Evolutionary conservation across 1,284 basidiomycete species (phyloP), one percentile per base, ranked within the genome.

Genomic region (Naganishia cerealis): DNA sequence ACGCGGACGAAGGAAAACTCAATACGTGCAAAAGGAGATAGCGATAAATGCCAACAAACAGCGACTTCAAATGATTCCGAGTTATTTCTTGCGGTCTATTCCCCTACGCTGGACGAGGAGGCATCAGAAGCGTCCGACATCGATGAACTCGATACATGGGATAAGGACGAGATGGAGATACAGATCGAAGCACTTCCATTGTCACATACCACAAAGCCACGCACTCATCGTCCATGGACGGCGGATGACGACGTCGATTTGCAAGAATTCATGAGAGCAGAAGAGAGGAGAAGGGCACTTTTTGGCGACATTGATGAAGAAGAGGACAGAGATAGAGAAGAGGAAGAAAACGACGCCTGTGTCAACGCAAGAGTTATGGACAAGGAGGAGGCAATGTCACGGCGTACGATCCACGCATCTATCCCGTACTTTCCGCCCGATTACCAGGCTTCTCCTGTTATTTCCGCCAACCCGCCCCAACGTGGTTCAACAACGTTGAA

Each of bases 201-300:
- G 16, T 63, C 61, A 12, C 50, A 63, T 33, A 54, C 39, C 13
- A 50, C 50, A 1, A 54, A 40, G 10, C 38, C 61, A 53, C 36
- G 61, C 4, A 13, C 39, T n/a, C 50, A 53, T 16, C 50, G 61
- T 29, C 61, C 61, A 50, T 68, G 67, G 67, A 62, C 67, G 2
- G 59, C 52, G 39, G 67, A 62, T 29, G 59, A 62, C 42, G 59
- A 68, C 29, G 53, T 54, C 13, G 67, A 68, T 29, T 26, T 68
- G 12, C 43, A 39, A 16, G 67, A 55, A 24, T 68, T 68, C 42
- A 46, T 68, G 53, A 57, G 33, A 48, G 52, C 59, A 24, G 67
- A 68, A 63, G 67, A 68, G 53, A 61, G 59, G 59, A 62, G 57
- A 48, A 55, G 43, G 54, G 59, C 67, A 36, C 48, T 56, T 53